Evolutionary conservation across 768 basidiomycete species (phyloP).

Genomic region (Suillus sp.): DNA sequence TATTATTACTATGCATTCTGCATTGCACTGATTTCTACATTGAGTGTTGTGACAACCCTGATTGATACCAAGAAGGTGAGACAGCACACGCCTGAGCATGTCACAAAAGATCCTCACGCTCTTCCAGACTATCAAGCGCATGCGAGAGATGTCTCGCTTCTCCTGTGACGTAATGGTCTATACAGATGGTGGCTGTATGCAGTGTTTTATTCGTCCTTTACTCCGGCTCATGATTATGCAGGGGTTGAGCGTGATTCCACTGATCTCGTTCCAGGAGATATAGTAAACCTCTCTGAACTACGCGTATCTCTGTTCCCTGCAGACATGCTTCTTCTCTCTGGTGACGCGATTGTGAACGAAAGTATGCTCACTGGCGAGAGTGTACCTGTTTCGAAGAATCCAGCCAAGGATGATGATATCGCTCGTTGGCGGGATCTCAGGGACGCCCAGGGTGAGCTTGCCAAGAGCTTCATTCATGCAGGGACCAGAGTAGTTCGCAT

Average conservation of each 20-base stretch:
- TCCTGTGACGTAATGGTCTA: constrained; percentile 75
- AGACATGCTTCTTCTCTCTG: constrained; percentile 89
- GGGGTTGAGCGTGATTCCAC: constrained; percentile 76
- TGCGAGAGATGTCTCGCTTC: constrained; percentile 96
- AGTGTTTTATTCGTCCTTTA: constrained; percentile 4
- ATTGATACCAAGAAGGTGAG: constrained; percentile 88
- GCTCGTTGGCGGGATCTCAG: constrained; percentile 67
- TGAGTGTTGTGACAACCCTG: constrained; percentile 83
- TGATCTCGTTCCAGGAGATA: constrained; percentile 87
- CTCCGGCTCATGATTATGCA: constrained; percentile 30
- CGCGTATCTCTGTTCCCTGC: constrained; percentile 78
- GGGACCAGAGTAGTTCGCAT: constrained; percentile 92
- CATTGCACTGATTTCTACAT: constrained; percentile 86
- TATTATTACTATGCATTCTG: constrained; percentile 98
- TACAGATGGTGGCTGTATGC: constrained; percentile 71
- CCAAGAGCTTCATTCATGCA: constrained; percentile 85
- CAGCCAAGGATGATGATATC: constrained; percentile 80
- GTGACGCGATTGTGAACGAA: constrained; percentile 98
- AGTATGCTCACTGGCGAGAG: constrained; percentile 99
- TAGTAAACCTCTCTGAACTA: constrained; percentile 84
- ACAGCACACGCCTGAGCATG: constrained; percentile 5
- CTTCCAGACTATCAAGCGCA: constrained; percentile 79
- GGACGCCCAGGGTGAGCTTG: constrained; percentile 57
- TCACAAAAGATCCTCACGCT: constrained; percentile 13
- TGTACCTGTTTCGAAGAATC: constrained; percentile 91